Evolutionary conservation across 2,329 filamentous ascomycete species (phyloP).

Genomic region (Gaeumannomyces tritici): DNA sequence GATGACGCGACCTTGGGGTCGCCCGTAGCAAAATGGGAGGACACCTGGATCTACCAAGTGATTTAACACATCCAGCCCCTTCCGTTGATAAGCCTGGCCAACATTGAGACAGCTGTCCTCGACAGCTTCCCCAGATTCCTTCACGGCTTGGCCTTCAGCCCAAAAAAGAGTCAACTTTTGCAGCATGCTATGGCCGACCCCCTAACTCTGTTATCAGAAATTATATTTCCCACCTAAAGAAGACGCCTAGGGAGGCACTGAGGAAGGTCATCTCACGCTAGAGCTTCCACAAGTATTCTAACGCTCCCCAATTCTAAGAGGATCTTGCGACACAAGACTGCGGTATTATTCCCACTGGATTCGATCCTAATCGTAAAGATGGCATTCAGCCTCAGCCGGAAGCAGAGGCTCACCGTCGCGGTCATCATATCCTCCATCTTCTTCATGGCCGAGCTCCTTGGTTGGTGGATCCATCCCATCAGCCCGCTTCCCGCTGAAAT

Average conservation of each 20-base stretch:
- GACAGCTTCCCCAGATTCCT: too few relatives aligned
- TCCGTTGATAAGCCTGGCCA: too few relatives aligned
- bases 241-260: too few relatives aligned
- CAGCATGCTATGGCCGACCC: too few relatives aligned
- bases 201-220: too few relatives aligned
- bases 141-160: too few relatives aligned
- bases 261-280: not conserved
- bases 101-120: too few relatives aligned
- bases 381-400: slow-evolving; percentile 26
- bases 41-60: not conserved
- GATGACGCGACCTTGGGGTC: not conserved
- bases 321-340: not conserved
- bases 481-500: too few relatives aligned
- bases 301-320: not conserved
- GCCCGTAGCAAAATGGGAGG: not conserved
- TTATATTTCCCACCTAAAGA: too few relatives aligned
- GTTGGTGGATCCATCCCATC: slow-evolving; percentile 19
- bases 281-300: not conserved
- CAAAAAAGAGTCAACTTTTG: too few relatives aligned
- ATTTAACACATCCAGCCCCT: too few relatives aligned
- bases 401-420: slow-evolving; percentile 34
- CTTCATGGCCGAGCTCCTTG: slow-evolving; percentile 40
- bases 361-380: slow-evolving; percentile 15
- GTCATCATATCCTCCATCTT: slow-evolving; percentile 41
- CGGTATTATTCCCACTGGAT: not conserved